Percentiles rank a stretch among this genome's conserved stretches.
Conservation (phyloP, 2,329 filamentous ascomycete genomes). For the Elsinoe ampelina region DNA sequence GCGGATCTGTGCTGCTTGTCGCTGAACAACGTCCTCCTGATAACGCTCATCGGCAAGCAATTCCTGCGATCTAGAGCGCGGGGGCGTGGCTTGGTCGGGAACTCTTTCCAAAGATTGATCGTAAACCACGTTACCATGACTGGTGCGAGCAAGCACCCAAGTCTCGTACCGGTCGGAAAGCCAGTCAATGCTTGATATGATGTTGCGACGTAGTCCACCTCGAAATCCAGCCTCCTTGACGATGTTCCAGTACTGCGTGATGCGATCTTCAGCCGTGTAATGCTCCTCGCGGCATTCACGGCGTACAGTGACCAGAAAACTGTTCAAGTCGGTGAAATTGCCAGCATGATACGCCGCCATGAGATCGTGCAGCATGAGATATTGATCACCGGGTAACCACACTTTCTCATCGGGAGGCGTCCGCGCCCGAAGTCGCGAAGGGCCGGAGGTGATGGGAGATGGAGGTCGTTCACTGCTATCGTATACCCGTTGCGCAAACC, state of each 20-base stretch:
- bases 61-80: not conserved
- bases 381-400: conserved; percentile 15
- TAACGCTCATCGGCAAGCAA: not conserved
- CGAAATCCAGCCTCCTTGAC: conserved; percentile 6
- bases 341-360: conserved; percentile 1
- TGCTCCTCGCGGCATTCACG: not conserved
- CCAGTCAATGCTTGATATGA: not conserved
- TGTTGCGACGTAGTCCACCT: not conserved
- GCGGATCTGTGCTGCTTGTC: not conserved
- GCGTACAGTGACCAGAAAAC: not conserved
- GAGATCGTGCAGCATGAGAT: conserved; percentile 14
- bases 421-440: not conserved
- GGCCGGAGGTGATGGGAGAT: not conserved
- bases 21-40: not conserved
- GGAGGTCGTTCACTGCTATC: not conserved
- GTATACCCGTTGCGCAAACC: not conserved
- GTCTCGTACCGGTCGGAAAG: not conserved
- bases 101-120: not conserved
- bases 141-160: not conserved
- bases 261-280: conserved; percentile 9
- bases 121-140: not conserved
- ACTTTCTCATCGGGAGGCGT: conserved; percentile 7
- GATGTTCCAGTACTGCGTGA: conserved; percentile 8
- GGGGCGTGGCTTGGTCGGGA: not conserved
- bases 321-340: not conserved